These are phyloP conservation scores for Fusarium bactridioides DNA, from an alignment of 2,329 filamentous ascomycete genomes.

Conservation along the genomic window DNA sequence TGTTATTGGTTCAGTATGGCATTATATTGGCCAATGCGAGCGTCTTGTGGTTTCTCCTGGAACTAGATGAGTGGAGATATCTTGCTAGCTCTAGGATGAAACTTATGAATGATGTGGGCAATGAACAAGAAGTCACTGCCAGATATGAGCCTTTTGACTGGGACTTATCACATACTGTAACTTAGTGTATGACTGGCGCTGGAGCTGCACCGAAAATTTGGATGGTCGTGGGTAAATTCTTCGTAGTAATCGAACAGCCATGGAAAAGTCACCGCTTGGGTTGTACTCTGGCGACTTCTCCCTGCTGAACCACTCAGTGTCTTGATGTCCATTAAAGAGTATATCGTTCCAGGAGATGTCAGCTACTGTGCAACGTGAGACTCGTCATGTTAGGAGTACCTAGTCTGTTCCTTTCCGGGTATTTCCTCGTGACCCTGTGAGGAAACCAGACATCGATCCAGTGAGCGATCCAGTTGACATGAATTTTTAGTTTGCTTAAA, in stretches of 20 bases:
- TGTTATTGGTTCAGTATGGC: not conserved
- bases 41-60: too few species aligned
- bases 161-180: not conserved
- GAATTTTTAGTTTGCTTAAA: not conserved
- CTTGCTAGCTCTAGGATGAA: not conserved
- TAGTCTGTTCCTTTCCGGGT: not conserved
- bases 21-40: not conserved
- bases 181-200: not conserved
- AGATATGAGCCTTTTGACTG: not conserved
- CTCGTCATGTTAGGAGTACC: not conserved
- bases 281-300: not conserved
- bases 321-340: not conserved
- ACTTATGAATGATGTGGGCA: not conserved
- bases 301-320: not conserved
- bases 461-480: not conserved
- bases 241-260: not conserved
- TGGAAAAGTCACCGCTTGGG: not conserved
- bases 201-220: not conserved
- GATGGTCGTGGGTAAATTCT: not conserved
- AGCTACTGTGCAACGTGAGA: not conserved
- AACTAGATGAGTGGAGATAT: not conserved
- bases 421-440: not conserved
- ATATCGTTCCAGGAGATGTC: not conserved
- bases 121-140: too few species aligned
- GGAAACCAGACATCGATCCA: not conserved